These are phyloP conservation scores for Nicotiana undulata DNA, from an alignment of 257 asterid species.

Conservation along the genomic window DNA sequence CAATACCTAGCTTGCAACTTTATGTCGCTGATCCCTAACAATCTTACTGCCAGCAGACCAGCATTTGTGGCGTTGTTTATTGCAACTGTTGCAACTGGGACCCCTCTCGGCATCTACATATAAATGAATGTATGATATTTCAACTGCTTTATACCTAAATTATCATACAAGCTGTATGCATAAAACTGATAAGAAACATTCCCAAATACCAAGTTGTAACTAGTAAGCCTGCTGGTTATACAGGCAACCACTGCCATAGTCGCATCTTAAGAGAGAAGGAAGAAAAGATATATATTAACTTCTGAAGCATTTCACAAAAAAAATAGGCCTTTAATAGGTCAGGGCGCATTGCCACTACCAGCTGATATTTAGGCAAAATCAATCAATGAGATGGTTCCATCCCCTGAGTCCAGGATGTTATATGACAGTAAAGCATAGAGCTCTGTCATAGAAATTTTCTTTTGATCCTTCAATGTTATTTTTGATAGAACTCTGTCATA, in stretches of 20 bases:
- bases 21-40: constrained; percentile 69
- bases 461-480: too few species aligned
- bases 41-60: constrained; percentile 78
- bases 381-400: background rate
- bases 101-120: constrained; percentile 91
- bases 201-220: background rate
- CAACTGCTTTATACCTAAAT: background rate
- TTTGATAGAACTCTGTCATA: too few species aligned
- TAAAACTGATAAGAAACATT: background rate
- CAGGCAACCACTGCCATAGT: background rate
- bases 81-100: constrained; percentile 93
- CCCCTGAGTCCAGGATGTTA: background rate
- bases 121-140: background rate
- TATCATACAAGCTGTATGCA: background rate
- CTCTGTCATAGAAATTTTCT: background rate
- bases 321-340: background rate
- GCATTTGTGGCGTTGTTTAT: constrained; percentile 94
- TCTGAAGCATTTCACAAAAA: background rate
- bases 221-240: background rate
- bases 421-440: background rate
- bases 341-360: background rate
- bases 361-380: background rate
- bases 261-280: background rate
- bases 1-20: constrained; percentile 68
- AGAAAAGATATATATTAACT: background rate